Percentiles rank a stretch among this genome's conserved stretches.
Evolutionary conservation across 495 filamentous ascomycete species (phyloP).

Genomic region (Tuber borchii): DNA sequence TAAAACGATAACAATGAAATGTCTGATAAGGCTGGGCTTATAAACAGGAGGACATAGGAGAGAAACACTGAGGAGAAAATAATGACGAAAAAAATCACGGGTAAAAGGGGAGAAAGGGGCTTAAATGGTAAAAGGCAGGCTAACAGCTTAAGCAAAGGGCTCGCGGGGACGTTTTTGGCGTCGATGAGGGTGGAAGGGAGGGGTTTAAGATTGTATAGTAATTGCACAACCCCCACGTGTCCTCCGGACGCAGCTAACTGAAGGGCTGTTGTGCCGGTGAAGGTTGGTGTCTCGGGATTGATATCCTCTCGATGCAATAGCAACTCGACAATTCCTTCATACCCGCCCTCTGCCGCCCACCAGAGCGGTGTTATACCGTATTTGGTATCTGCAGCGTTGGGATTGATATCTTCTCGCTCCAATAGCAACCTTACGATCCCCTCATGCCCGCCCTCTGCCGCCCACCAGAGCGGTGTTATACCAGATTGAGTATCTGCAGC

Average conservation of each 20-base stretch:
- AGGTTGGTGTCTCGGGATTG: constrained; percentile 5
- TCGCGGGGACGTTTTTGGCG: too few relatives aligned
- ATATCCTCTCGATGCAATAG: constrained; percentile 21
- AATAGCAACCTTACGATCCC: constrained; percentile 38
- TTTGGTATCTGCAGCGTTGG: not conserved
- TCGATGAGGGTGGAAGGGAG: too few relatives aligned
- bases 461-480: constrained; percentile 35
- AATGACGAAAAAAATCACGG: too few relatives aligned
- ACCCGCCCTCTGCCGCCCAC: constrained; percentile 36
- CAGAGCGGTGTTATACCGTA: constrained; percentile 32
- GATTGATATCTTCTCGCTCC: constrained; percentile 4
- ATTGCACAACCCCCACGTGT: constrained; percentile 42
- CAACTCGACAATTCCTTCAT: constrained; percentile 38
- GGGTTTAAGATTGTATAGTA: not conserved
- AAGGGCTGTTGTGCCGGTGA: constrained; percentile 38
- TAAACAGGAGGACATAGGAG: too few relatives aligned
- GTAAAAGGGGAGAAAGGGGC: not conserved
- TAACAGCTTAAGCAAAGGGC: too few relatives aligned
- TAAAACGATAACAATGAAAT: not conserved
- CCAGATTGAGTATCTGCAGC: constrained; percentile 7
- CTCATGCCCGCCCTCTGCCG: constrained; percentile 38
- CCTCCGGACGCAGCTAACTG: constrained; percentile 43
- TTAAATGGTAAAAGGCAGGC: too few relatives aligned
- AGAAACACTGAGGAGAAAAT: too few relatives aligned
- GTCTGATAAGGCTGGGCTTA: too few relatives aligned